Percentiles rank a stretch among this genome's conserved stretches.
phyloP scores from a whole-genome alignment of 805 yeast species.

The Barnettozyma pratensis region DNA sequence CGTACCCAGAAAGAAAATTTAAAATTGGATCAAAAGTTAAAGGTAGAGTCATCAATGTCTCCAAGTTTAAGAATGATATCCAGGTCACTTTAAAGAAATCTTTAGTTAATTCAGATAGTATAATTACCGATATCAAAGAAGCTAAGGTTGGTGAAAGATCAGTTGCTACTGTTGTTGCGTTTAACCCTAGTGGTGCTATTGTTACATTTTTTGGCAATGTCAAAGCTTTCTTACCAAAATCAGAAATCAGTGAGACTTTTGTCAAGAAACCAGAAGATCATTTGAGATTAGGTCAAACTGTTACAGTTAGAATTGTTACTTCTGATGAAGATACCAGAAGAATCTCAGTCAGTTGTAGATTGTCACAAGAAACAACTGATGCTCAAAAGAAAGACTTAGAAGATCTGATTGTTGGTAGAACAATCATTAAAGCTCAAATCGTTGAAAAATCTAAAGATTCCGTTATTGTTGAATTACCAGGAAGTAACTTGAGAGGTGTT shows the following conservation, averaged over 20 bases:
- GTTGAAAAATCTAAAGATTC: conserved; percentile 75
- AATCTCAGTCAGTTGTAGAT: conserved; percentile 70
- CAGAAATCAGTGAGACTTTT: conserved; percentile 86
- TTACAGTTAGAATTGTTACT: conserved; percentile 58
- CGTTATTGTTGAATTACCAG: conserved; percentile 53
- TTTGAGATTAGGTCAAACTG: conserved; percentile 79
- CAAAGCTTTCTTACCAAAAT: conserved; percentile 76
- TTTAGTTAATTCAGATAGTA: conserved; percentile 49
- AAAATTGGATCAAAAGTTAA: conserved; percentile 77
- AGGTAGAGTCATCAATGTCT: conserved; percentile 60
- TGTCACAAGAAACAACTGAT: conserved; percentile 45
- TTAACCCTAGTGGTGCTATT: conserved; percentile 74
- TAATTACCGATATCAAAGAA: conserved; percentile 41
- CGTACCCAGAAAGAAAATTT: conserved; percentile 89
- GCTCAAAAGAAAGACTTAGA: conserved; percentile 44
- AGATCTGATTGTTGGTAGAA: conserved; percentile 52
- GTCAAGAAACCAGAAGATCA: conserved; percentile 74
- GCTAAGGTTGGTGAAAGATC: conserved; percentile 52
- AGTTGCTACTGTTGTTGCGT: conserved; percentile 66
- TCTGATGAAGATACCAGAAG: conserved; percentile 49
- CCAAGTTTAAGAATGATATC: conserved; percentile 41
- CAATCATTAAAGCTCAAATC: conserved; percentile 53
- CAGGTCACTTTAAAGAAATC: conserved; percentile 78
- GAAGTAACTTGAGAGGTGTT: conserved; percentile 56
- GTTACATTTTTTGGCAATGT: conserved; percentile 78